phyloP scores from a whole-genome alignment of 345 rosid species.

The Sisymbrium altissimum region DNA sequence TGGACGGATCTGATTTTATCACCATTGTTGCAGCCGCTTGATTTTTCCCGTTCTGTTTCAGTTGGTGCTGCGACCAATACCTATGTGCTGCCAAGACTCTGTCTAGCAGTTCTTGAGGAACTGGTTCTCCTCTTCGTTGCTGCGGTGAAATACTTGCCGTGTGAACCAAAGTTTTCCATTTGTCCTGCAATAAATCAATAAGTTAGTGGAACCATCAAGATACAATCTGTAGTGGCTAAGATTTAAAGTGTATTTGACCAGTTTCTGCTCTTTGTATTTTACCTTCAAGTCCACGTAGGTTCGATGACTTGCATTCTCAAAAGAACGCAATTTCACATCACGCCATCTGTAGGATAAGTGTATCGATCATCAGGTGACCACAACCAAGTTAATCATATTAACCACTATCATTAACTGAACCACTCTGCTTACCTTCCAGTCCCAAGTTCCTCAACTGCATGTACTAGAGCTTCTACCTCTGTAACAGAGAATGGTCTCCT shows the following conservation, averaged over 20 bases:
- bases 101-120: constrained; percentile 88
- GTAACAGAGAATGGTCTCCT: constrained; percentile 95
- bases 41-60: constrained; percentile 63
- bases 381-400: not conserved
- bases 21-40: constrained; percentile 30
- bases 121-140: constrained; percentile 95
- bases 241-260: not conserved
- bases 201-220: not conserved
- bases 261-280: constrained; percentile 1
- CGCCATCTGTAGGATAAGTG: constrained; percentile 70
- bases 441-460: constrained; percentile 88
- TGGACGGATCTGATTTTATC: constrained; percentile 23
- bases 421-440: constrained; percentile 71
- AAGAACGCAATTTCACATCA: constrained; percentile 68
- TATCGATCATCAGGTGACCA: constrained; percentile 5
- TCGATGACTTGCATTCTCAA: constrained; percentile 68
- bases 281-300: constrained; percentile 91
- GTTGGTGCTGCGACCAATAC: constrained; percentile 80
- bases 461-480: constrained; percentile 94
- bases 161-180: constrained; percentile 98
- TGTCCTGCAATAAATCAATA: constrained; percentile 55
- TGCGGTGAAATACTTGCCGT: constrained; percentile 87
- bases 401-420: not conserved
- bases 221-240: not conserved
- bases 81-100: constrained; percentile 82